A percentile compares a stretch with the other conserved stretches of the same genome.
Conservation (phyloP, 306 rosid species). For the Glycine latifolia region DNA sequence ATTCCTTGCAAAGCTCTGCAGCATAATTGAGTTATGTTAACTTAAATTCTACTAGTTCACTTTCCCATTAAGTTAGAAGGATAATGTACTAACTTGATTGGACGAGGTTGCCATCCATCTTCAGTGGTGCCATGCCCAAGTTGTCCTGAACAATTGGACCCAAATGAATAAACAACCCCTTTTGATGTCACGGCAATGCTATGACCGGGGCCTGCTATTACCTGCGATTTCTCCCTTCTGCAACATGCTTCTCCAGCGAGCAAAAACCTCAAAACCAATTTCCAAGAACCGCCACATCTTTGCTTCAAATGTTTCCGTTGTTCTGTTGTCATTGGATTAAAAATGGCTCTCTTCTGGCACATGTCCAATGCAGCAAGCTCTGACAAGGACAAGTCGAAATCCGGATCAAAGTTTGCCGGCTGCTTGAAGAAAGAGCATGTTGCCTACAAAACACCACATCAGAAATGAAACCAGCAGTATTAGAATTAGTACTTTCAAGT, state of each 20-base stretch:
- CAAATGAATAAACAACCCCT: constrained; percentile 78
- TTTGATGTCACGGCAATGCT: constrained; percentile 79
- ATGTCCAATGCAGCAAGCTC: constrained; percentile 90
- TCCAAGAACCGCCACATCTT: constrained; percentile 88
- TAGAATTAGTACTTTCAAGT: constrained; percentile 24
- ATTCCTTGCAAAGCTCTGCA: constrained; percentile 85
- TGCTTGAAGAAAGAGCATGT: constrained; percentile 87
- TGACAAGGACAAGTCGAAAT: constrained; percentile 64
- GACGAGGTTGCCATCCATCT: constrained; percentile 75
- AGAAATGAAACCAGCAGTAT: constrained; percentile 53
- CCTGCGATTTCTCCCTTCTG: constrained; percentile 84
- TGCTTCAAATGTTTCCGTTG: constrained; percentile 67
- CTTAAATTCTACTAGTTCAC: constrained; percentile 42
- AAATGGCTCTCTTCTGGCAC: constrained; percentile 80
- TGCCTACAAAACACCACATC: constrained; percentile 69
- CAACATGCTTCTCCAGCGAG: constrained; percentile 82
- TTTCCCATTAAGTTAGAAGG: constrained; percentile 25
- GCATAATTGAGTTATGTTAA: constrained; percentile 52
- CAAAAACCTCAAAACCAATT: constrained; percentile 81
- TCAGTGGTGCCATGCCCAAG: constrained; percentile 78
- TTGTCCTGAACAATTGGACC: constrained; percentile 83
- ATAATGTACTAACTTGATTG: constrained; percentile 50
- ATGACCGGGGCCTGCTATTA: constrained; percentile 90
- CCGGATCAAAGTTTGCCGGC: constrained; percentile 79
- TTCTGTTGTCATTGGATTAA: constrained; percentile 74